These are phyloP conservation scores for Colletotrichum neosansevieriae DNA, from an alignment of 2,329 filamentous ascomycete genomes.

Conservation along the genomic window DNA sequence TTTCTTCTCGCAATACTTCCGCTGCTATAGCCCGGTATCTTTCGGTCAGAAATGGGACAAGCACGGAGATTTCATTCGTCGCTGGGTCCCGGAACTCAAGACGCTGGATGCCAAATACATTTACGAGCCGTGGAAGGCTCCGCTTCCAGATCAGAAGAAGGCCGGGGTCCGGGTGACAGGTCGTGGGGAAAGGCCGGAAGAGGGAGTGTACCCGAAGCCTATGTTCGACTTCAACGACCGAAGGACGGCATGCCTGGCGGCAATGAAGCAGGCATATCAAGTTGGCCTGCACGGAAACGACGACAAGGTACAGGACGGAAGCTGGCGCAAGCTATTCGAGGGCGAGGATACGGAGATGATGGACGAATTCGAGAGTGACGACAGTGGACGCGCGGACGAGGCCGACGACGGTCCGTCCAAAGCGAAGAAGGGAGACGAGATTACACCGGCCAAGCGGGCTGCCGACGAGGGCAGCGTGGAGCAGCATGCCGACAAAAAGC, in stretches of 20 bases:
- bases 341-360: slow-evolving; percentile 54
- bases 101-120: slow-evolving; percentile 76
- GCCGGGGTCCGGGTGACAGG: slow-evolving; percentile 73
- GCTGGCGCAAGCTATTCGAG: slow-evolving; percentile 62
- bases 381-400: slow-evolving; percentile 50
- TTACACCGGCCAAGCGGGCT: slow-evolving; percentile 38
- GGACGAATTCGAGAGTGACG: slow-evolving; percentile 50
- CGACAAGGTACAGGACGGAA: slow-evolving; percentile 70
- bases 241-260: slow-evolving; percentile 71
- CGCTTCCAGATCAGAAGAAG: slow-evolving; percentile 74
- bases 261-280: slow-evolving; percentile 78
- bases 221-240: slow-evolving; percentile 81
- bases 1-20: slow-evolving; percentile 79
- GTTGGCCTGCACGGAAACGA: slow-evolving; percentile 75
- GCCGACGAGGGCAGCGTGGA: slow-evolving; percentile 39
- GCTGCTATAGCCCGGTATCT: slow-evolving; percentile 76
- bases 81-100: slow-evolving; percentile 76
- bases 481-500: slow-evolving; percentile 39
- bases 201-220: slow-evolving; percentile 75
- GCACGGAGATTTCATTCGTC: slow-evolving; percentile 72
- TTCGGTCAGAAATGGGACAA: slow-evolving; percentile 84
- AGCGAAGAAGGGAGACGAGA: slow-evolving; percentile 30
- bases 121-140: slow-evolving; percentile 84
- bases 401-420: slow-evolving; percentile 40
- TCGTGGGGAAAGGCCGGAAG: slow-evolving; percentile 58